Conservation (phyloP, 139 green algal species). For the Chlamydomonas asymmetrica region DNA sequence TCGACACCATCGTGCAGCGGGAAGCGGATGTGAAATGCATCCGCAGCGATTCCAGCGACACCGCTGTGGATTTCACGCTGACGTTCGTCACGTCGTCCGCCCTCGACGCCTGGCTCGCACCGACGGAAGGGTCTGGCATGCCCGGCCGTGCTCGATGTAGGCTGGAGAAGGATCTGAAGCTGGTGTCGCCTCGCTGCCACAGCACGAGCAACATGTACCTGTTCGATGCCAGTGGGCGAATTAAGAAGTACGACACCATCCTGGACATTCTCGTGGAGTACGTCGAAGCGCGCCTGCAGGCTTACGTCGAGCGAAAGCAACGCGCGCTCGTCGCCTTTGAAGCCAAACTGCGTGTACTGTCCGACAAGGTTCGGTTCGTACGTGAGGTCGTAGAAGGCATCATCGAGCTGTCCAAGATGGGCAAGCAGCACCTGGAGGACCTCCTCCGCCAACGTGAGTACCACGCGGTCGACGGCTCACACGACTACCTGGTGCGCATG, state of each 20-base stretch:
- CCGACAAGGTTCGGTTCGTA: not conserved
- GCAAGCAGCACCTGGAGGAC: too few relatives aligned
- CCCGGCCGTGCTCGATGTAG: too few relatives aligned
- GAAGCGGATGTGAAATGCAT: not conserved
- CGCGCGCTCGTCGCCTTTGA: not conserved
- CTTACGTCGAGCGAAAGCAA: not conserved
- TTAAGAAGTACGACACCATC: not conserved
- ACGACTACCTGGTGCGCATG: too few relatives aligned
- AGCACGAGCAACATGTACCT: slow-evolving; percentile 3
- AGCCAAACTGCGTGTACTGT: not conserved
- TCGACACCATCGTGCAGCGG: not conserved
- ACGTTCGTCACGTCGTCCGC: not conserved
- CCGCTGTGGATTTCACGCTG: not conserved
- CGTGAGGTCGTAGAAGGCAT: not conserved
- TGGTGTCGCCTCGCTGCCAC: not conserved
- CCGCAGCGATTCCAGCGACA: not conserved
- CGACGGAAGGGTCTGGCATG: too few relatives aligned
- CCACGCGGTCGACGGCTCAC: too few relatives aligned
- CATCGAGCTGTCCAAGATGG: too few relatives aligned
- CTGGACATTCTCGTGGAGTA: not conserved
- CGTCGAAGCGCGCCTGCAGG: not conserved
- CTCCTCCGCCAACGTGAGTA: too few relatives aligned
- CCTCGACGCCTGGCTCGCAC: not conserved
- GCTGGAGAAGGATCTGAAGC: not conserved
- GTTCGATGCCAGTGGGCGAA: not conserved